A percentile compares a stretch with the other conserved stretches of the same genome.
Evolutionary conservation across 140 eudicot genomes (phyloP).

Genomic region (Anethum foeniculum): DNA sequence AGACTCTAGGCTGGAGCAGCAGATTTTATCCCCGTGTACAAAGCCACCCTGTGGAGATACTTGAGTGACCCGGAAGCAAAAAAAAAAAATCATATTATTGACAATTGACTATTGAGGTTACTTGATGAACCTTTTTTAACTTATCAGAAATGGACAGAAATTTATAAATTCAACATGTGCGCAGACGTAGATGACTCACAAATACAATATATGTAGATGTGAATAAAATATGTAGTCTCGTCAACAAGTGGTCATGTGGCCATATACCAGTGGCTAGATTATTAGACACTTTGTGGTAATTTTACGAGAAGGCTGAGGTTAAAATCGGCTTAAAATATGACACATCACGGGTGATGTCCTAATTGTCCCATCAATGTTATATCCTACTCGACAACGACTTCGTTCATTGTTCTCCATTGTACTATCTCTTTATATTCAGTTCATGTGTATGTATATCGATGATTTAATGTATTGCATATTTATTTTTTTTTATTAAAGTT

Average conservation of each 20-base stretch:
- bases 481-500: not conserved
- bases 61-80: constrained; percentile 4
- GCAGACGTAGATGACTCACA: not conserved
- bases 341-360: not conserved
- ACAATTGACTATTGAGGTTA: not conserved
- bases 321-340: not conserved
- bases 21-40: too few relatives aligned
- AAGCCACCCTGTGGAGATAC: not conserved
- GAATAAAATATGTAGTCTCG: not conserved
- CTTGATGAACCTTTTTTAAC: not conserved
- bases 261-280: not conserved
- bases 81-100: not conserved
- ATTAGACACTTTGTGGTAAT: not conserved
- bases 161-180: not conserved
- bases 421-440: not conserved
- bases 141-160: not conserved
- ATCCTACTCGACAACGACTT: not conserved
- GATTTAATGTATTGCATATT: not conserved
- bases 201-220: not conserved
- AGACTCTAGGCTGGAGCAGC: too few relatives aligned
- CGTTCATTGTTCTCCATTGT: not conserved
- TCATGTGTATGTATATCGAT: not conserved
- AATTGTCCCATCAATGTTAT: not conserved
- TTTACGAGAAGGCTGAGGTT: not conserved
- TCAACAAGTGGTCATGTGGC: constrained; percentile 5